These are phyloP conservation scores for Mortierella polycephala DNA, from an alignment of 371 early-diverging fungal genomes.

Conservation along the genomic window DNA sequence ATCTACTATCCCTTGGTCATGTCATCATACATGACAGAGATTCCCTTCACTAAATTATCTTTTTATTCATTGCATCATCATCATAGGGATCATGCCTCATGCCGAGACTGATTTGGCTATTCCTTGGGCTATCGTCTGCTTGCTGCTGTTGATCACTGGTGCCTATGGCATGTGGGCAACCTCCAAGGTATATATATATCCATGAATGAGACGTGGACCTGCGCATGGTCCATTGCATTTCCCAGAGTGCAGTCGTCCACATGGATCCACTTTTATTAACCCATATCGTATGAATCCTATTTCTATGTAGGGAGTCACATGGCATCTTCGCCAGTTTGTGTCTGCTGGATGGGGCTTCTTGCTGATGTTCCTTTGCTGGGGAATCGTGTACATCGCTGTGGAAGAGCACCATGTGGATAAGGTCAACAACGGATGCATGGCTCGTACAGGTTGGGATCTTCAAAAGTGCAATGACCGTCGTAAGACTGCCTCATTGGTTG, in stretches of 20 bases:
- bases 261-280: no score
- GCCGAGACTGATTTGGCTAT: constrained; percentile 43
- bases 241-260: no score
- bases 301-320: constrained; percentile 28
- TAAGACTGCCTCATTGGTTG: constrained; percentile 8
- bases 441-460: constrained; percentile 18
- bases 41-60: background rate
- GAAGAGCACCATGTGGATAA: constrained; percentile 23
- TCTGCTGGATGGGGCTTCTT: constrained; percentile 47
- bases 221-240: no score
- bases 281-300: background rate
- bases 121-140: constrained; percentile 43
- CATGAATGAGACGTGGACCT: background rate
- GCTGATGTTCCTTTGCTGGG: constrained; percentile 51
- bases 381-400: constrained; percentile 44
- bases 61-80: background rate
- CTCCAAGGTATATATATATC: constrained; percentile 18
- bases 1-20: background rate
- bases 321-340: constrained; percentile 48
- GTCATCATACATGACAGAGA: no score
- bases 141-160: constrained; percentile 32
- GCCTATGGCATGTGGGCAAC: constrained; percentile 34
- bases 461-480: constrained; percentile 25
- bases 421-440: constrained; percentile 30
- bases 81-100: constrained; percentile 52